Conservation (phyloP, 495 filamentous ascomycete genomes). For the Echria macrotheca region DNA sequence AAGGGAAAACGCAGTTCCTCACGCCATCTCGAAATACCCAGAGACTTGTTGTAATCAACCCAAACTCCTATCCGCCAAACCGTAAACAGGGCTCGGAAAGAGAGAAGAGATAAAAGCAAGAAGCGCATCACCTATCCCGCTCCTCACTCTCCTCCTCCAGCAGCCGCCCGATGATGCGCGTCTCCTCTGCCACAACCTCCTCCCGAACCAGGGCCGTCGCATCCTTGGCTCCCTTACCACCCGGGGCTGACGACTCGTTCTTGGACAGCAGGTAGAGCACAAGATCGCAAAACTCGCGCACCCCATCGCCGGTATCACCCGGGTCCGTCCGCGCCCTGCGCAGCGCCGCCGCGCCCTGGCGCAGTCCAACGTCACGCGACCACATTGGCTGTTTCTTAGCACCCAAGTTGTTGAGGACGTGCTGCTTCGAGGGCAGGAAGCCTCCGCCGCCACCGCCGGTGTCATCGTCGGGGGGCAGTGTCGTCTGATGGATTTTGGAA, state of each 20-base stretch:
- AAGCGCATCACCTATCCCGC: conserved; percentile 1
- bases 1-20: no score
- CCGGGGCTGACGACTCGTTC: background rate
- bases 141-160: conserved; percentile 27
- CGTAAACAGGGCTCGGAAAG: no score
- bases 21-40: no score
- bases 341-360: conserved; percentile 33
- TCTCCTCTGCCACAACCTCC: conserved; percentile 29
- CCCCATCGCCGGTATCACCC: conserved; percentile 36
- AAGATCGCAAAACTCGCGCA: conserved; percentile 43
- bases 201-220: conserved; percentile 20
- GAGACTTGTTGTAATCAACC: no score
- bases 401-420: conserved; percentile 3
- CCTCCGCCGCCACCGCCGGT: no score
- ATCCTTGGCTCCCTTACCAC: conserved; percentile 6
- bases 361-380: conserved; percentile 35
- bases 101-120: no score
- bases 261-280: conserved; percentile 32
- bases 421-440: conserved; percentile 7
- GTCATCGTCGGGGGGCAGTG: no score
- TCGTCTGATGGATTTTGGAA: conserved; percentile 45
- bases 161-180: conserved; percentile 30
- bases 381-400: conserved; percentile 22
- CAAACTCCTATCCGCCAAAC: no score
- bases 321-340: conserved; percentile 28